Evolutionary conservation across 2,329 filamentous ascomycete genomes (phyloP).

Genomic region (Venturia nashicola): DNA sequence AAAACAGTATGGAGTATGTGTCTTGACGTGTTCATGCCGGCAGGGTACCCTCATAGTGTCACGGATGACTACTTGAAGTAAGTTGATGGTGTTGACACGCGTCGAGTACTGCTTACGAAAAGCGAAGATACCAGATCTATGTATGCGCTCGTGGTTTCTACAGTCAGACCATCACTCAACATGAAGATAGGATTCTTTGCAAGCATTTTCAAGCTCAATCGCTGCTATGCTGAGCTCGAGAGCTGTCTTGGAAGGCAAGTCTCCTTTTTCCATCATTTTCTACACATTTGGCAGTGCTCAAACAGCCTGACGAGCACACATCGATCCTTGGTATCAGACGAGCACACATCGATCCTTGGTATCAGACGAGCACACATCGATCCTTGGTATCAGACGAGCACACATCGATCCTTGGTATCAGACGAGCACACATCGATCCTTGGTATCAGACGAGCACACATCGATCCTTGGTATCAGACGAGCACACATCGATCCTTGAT

Average conservation of each 20-base stretch:
- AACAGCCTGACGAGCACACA: no score
- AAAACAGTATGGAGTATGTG: constrained; percentile 25
- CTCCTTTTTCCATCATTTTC: background rate
- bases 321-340: no score
- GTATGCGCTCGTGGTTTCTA: constrained; percentile 28
- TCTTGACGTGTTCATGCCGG: constrained; percentile 68
- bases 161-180: background rate
- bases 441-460: no score
- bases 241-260: constrained; percentile 60
- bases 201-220: constrained; percentile 76
- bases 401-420: no score
- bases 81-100: constrained; percentile 21
- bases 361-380: no score
- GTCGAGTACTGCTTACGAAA: constrained; percentile 5
- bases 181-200: constrained; percentile 53
- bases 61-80: constrained; percentile 73
- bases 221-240: constrained; percentile 67
- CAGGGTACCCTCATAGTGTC: constrained; percentile 80
- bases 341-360: no score
- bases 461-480: no score
- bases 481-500: no score
- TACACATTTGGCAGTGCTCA: background rate
- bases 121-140: constrained; percentile 52
- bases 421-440: no score
- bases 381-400: no score